Percentiles rank a stretch among this genome's conserved stretches.
Evolutionary conservation across 1,284 basidiomycete species (phyloP).

Genomic region (Fomitopsis palustris): DNA sequence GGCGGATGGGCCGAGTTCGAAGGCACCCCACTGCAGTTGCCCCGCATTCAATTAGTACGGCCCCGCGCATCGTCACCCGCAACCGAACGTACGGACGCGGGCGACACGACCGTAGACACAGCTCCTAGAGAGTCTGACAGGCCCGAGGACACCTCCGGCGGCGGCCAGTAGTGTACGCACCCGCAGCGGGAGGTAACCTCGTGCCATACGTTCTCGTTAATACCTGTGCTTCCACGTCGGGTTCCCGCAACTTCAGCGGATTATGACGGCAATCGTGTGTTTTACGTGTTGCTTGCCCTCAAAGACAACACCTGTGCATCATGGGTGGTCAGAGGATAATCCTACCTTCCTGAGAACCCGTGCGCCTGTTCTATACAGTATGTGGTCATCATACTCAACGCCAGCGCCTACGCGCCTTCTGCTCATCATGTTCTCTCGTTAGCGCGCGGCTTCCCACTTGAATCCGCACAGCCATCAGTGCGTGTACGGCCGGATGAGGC

Average conservation of each 20-base stretch:
- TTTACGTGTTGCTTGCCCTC: not conserved
- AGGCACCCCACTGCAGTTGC: conserved; percentile 48
- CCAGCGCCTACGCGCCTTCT: not conserved
- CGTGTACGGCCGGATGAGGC: not conserved
- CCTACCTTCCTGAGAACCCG: too few relatives aligned
- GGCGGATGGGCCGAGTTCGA: conserved; percentile 67
- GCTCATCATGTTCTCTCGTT: not conserved
- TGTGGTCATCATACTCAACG: too few relatives aligned
- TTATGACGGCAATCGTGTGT: not conserved
- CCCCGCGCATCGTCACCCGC: conserved; percentile 1
- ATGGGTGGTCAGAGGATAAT: too few relatives aligned
- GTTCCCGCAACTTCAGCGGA: not conserved
- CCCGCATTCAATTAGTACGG: conserved; percentile 35
- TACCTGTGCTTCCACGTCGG: not conserved
- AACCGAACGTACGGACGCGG: not conserved
- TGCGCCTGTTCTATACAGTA: too few relatives aligned
- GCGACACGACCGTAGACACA: not conserved
- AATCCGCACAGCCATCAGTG: not conserved
- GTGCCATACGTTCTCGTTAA: not conserved
- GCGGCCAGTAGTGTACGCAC: not conserved
- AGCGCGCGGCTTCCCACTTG: not conserved
- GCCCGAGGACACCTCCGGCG: not conserved
- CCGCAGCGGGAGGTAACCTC: not conserved
- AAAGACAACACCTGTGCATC: too few relatives aligned
- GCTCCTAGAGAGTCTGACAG: not conserved